A percentile compares a stretch with the other conserved stretches of the same genome.
Conservation (phyloP, 768 basidiomycete genomes). For the Krasilnikovozyma curviuscula region DNA sequence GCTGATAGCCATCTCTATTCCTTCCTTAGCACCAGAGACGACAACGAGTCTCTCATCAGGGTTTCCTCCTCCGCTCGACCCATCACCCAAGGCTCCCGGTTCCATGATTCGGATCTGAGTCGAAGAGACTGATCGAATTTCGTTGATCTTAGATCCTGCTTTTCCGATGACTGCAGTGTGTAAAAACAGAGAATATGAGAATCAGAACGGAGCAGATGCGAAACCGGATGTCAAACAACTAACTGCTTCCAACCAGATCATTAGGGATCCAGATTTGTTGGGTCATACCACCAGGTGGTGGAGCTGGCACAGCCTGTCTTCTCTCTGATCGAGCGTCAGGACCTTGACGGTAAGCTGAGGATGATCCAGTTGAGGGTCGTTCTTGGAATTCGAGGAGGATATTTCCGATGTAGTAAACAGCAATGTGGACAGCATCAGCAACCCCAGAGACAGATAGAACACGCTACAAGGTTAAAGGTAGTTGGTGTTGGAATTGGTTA, state of each 20-base stretch:
- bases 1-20: conserved; percentile 94
- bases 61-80: conserved; percentile 33
- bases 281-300: conserved; percentile 42
- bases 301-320: conserved; percentile 5
- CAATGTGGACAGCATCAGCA: conserved; percentile 97
- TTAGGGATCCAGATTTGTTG: conserved; percentile 98
- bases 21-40: conserved; percentile 83
- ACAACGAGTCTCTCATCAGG: conserved; percentile 74
- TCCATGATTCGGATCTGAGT: conserved; percentile 99
- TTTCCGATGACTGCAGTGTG: conserved; percentile 65
- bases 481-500: not conserved
- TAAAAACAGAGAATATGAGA: conserved; percentile 19
- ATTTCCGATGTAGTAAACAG: conserved; percentile 97
- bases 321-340: not conserved
- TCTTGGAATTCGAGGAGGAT: conserved; percentile 62
- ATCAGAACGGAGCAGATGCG: not conserved
- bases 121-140: conserved; percentile 84
- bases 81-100: conserved; percentile 62
- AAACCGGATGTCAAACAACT: conserved; percentile 10
- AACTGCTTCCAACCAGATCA: conserved; percentile 53
- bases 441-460: conserved; percentile 95
- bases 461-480: conserved; percentile 37
- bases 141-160: conserved; percentile 95
- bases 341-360: conserved; percentile 38
- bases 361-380: conserved; percentile 10